Base-by-base conservation (phyloP, 805 yeast genomes). In the Suhomyces canberraensis region DNA sequence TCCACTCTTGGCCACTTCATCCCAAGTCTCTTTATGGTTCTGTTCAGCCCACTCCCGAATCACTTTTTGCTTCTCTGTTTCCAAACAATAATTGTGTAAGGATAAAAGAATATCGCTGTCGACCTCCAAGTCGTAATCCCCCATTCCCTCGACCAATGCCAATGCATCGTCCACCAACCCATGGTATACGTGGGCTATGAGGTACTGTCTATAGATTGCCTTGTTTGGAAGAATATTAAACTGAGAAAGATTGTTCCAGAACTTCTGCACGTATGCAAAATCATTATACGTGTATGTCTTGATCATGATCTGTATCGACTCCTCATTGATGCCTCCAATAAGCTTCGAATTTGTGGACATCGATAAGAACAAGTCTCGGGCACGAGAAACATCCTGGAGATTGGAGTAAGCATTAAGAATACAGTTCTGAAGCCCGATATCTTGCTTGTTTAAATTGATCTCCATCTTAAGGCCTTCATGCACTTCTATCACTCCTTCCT, bases 151-250 rank as follows among this genome's bases (percentile, higher is more conserved):
- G 3, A 77, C 67, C 18, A 78, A 55, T 13, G 63, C 61, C 5
- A 79, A 58, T 0, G 93, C 93, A 3, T 74, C 70, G 8, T 70
- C 71, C 25, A 69, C 72, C 31, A 71, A 61, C 7, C 83, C 88
- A 51, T 79, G 78, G 46, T 80, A 81, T 41, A 84, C 81, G 52
- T 83, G 80, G 0, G 88, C 85, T 39, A 82, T 74, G 22, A 85
- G 56, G 47, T 75, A 80, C 52, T 82, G 87, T 27, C 69, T 71
- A 51, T 71, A 73, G 22, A 80, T 69, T 8, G 67, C 67, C 24
- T 70, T 58, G 40, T 75, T 70, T 0, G 86, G 85, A 9, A 66
- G 45, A 4, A 84, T 57, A 0, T 72, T 74, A 47, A 68, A 77
- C 26, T 63, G 63, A 1, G 81, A 73, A 17, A 84, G 54, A 39